Percentiles rank a stretch among this genome's conserved stretches.
Conservation (phyloP, 1,284 basidiomycete species). For the Laetiporus sulphureus region DNA sequence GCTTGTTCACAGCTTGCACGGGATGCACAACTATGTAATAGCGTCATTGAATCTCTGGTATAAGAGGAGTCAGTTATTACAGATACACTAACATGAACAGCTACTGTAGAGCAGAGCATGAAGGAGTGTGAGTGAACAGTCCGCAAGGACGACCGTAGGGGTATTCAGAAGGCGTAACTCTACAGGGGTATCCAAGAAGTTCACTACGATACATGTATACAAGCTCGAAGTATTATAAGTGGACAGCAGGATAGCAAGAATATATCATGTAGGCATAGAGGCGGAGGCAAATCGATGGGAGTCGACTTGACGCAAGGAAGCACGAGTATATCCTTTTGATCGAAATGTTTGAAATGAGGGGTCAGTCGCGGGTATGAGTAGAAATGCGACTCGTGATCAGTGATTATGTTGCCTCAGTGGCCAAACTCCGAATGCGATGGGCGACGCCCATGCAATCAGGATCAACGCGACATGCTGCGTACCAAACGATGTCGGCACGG, state of each 20-base stretch:
- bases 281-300: no score
- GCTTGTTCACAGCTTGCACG: no score
- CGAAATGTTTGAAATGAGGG: no score
- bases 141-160: not conserved
- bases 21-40: no score
- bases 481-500: conserved; percentile 37
- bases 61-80: not conserved
- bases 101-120: not conserved
- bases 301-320: no score
- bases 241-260: no score
- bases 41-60: no score
- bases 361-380: no score
- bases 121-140: not conserved
- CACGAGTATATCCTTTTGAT: no score
- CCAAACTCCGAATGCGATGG: conserved; percentile 21
- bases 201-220: no score
- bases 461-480: conserved; percentile 51
- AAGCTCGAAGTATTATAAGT: not conserved
- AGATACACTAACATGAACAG: not conserved
- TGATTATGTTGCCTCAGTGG: no score
- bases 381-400: no score
- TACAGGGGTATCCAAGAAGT: not conserved
- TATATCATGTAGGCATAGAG: not conserved
- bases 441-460: conserved; percentile 45
- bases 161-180: not conserved